Evolutionary conservation across 768 basidiomycete species (phyloP), one percentile per base, ranked within the genome.

Genomic region (Tephrocybe sp.): DNA sequence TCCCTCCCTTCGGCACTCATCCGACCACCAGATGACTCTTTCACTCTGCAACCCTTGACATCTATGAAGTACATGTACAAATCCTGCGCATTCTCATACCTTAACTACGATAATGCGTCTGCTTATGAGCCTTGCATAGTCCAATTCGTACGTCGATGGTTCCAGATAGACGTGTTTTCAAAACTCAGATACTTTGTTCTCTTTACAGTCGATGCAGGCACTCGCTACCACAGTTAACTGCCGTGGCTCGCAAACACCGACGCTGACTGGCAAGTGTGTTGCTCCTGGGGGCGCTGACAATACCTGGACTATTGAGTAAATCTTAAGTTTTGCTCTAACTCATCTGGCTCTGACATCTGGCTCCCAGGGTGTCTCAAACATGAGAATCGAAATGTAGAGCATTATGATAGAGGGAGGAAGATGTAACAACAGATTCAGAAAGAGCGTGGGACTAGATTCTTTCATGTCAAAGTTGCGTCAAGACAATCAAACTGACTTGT

Each of bases 271-370:
- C 33, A 45, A 31, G 4, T 52, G 51, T 23, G 13, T 17, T 5
- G 30, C 51, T 10, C 31, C 38, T 23, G 26, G 38, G 26, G 31
- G 14, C 9, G 14, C n/a, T 5, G 32, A 45, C 43, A 39, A 52
- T n/a, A 33, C 20, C 19, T 52, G 43, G 51, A 17, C 19, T 42
- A 36, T 52, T 4, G 51, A 46, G 51, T 45, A 32, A 52, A 35
- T 39, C 32, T 10, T 17, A 13, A 16, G 12, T 17, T n/a, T 6
- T 10, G 32, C 3, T 51, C 17, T 26, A 26, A 5, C 14, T 23
- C n/a, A 17, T 30, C 11, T 45, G 9, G 8, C 23, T 13, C 32
- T 41, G 38, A 17, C 5, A 36, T 14, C 8, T 17, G 17, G 23
- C 20, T 45, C 9, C n/a, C 31, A 47, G 22, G 36, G 45, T 47